These are phyloP conservation scores for Cryphonectria naterciae DNA, from an alignment of 2,329 filamentous ascomycete genomes.

Conservation along the genomic window DNA sequence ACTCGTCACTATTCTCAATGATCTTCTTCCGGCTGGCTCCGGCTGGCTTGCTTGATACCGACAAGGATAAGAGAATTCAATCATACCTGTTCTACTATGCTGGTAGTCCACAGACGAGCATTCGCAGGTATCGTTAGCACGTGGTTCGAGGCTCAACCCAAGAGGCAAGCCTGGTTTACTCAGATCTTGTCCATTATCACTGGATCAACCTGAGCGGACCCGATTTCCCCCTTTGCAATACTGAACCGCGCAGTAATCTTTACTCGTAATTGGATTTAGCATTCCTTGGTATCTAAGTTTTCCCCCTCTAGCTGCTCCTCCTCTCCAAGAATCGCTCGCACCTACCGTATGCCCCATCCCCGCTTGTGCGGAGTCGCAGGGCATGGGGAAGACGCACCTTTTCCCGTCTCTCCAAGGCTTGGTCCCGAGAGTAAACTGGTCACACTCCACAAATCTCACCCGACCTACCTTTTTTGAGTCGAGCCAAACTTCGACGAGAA, in stretches of 20 bases:
- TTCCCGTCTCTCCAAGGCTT: background rate
- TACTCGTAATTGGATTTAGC: background rate
- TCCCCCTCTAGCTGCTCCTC: background rate
- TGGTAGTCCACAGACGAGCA: background rate
- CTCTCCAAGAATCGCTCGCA: background rate
- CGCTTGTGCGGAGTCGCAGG: background rate
- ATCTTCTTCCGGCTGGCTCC: background rate
- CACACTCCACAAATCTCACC: background rate
- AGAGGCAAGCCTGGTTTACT: background rate
- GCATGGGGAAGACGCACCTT: background rate
- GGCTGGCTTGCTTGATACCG: background rate
- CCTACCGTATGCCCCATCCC: background rate
- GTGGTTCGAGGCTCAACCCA: background rate
- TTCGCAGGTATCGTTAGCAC: background rate
- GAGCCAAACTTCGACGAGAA: background rate
- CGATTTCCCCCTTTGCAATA: background rate
- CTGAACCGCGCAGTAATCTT: background rate
- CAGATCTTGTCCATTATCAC: background rate
- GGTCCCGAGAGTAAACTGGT: background rate
- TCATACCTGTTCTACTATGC: background rate
- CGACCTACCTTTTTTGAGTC: background rate
- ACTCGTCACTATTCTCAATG: background rate
- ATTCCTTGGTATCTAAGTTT: background rate
- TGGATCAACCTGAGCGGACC: background rate
- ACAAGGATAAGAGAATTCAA: background rate